Conservation (phyloP, 192 early-diverging fungal genomes). For the Coemansia sp. region DNA sequence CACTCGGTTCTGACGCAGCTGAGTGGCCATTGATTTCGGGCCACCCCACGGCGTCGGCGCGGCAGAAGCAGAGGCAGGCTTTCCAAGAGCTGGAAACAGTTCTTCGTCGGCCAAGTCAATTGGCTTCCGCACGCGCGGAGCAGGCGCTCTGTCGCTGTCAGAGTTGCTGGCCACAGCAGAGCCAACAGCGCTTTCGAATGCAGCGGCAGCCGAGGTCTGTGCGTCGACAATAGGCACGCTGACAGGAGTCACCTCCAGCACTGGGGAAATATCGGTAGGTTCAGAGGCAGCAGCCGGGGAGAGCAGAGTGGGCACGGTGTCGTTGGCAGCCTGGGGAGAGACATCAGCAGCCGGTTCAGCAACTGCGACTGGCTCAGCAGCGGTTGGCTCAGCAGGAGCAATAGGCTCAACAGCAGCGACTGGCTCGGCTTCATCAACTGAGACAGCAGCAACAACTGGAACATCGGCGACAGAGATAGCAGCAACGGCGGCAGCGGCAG, state of each 20-base stretch:
- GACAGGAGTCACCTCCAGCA: not conserved
- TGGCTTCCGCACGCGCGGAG: conserved; percentile 4
- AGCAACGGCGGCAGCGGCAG: conserved; percentile 2
- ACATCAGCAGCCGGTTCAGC: not conserved
- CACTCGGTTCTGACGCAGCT: conserved; percentile 46
- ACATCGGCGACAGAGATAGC: conserved; percentile 26
- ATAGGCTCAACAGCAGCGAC: not conserved
- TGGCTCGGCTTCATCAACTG: not conserved
- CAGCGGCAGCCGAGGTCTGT: conserved; percentile 22
- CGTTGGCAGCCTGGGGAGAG: not conserved
- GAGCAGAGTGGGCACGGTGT: not conserved
- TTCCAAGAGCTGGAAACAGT: conserved; percentile 77
- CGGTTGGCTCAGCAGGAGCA: not conserved
- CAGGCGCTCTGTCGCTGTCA: conserved; percentile 8
- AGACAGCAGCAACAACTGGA: not conserved
- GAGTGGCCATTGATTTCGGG: conserved; percentile 35
- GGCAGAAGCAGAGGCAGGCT: conserved; percentile 49
- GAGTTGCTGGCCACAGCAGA: conserved; percentile 37
- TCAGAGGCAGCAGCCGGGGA: not conserved
- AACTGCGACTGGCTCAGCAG: not conserved
- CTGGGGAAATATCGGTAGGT: not conserved
- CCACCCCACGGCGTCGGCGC: conserved; percentile 34
- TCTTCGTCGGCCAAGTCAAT: conserved; percentile 48
- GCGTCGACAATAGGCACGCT: not conserved
- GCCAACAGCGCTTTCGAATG: conserved; percentile 35